Evolutionary conservation across 176 grass and related monocot species (phyloP).

Genomic region (Bonia amplexicaulis): DNA sequence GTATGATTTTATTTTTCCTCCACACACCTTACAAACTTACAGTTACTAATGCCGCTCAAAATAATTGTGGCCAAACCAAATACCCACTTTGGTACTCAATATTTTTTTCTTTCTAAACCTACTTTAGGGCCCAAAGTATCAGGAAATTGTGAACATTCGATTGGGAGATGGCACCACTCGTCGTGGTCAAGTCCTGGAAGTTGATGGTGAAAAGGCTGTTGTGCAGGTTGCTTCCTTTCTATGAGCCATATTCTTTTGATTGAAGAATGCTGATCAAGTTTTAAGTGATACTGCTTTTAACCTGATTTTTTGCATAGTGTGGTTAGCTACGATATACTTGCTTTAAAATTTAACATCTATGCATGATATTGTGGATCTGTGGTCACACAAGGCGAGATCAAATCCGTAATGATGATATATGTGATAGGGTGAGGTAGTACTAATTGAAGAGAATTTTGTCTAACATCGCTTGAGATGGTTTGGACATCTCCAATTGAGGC

Average conservation of each 20-base stretch:
- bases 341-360: background rate
- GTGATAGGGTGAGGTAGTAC: too few species aligned
- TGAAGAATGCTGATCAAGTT: background rate
- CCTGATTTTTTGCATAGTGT: background rate
- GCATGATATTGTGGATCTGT: too few species aligned
- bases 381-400: too few species aligned
- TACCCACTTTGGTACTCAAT: background rate
- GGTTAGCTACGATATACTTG: background rate
- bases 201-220: conserved; percentile 95
- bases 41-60: background rate
- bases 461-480: too few species aligned
- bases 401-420: too few species aligned
- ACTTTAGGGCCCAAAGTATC: conserved; percentile 81
- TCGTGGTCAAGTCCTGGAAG: conserved; percentile 95
- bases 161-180: conserved; percentile 85
- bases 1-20: conserved; percentile 31
- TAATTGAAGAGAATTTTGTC: too few species aligned
- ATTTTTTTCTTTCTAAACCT: background rate
- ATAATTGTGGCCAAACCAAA: background rate
- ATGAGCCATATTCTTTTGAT: background rate
- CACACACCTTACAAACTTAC: background rate
- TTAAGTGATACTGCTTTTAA: background rate
- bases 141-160: conserved; percentile 95
- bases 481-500: too few species aligned
- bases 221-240: conserved; percentile 62